Evolutionary conservation across 2,329 filamentous ascomycete genomes (phyloP).

Genomic region (Xylaria sp.): DNA sequence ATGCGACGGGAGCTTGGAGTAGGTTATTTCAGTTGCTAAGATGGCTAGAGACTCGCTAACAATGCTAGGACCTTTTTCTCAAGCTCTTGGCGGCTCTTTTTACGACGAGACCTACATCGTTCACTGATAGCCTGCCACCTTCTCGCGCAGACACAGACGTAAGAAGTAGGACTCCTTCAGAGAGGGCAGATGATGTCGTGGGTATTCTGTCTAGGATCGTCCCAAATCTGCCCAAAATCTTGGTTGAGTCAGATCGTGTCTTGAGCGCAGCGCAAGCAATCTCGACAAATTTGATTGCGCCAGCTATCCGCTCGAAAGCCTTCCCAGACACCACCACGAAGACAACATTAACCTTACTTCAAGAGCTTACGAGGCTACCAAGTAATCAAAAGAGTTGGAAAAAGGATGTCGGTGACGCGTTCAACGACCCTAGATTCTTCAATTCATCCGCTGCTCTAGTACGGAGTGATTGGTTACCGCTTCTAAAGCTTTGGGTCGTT

Average conservation of each 20-base stretch:
- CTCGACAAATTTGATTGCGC: slow-evolving; percentile 80
- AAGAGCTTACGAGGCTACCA: slow-evolving; percentile 76
- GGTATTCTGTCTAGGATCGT: slow-evolving; percentile 79
- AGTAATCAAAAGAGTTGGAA: slow-evolving; percentile 89
- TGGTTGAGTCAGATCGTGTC: slow-evolving; percentile 86
- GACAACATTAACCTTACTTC: slow-evolving; percentile 73
- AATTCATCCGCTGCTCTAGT: slow-evolving; percentile 69
- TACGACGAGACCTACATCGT: slow-evolving; percentile 81
- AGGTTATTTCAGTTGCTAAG: slow-evolving; percentile 52
- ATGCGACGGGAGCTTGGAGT: slow-evolving; percentile 91
- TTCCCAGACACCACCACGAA: slow-evolving; percentile 86
- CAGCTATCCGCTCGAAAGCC: slow-evolving; percentile 78
- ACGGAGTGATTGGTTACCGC: slow-evolving; percentile 76
- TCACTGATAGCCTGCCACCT: slow-evolving; percentile 59
- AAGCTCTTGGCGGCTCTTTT: slow-evolving; percentile 91
- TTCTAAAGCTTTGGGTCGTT: slow-evolving; percentile 83
- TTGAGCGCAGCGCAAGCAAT: slow-evolving; percentile 78
- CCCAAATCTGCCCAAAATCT: slow-evolving; percentile 78
- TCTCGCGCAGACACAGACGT: slow-evolving; percentile 47
- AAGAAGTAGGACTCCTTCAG: slow-evolving; percentile 43
- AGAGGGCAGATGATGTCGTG: slow-evolving; percentile 75
- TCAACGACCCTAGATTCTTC: slow-evolving; percentile 89
- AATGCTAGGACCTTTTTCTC: slow-evolving; percentile 78
- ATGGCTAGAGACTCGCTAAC: slow-evolving; percentile 36
- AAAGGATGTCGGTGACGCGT: slow-evolving; percentile 89